Percentiles rank a stretch among this genome's conserved stretches.
phyloP scores from a whole-genome alignment of 352 stramenopile genomes.

The Pythium brassicae region DNA sequence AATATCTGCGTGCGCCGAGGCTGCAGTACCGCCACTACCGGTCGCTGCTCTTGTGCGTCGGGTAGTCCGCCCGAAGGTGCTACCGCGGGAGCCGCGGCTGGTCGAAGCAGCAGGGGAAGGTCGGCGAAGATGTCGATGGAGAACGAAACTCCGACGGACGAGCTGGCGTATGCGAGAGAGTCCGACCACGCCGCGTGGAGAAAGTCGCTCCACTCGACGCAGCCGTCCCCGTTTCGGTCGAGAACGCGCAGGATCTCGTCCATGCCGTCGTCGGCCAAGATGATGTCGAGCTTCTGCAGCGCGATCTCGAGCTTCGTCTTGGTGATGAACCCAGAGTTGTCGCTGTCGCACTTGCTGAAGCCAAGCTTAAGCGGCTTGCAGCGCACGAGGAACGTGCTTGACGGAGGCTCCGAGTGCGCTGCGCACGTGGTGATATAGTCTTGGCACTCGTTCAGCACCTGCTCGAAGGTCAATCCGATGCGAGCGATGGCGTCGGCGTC shows the following conservation, averaged over 20 bases:
- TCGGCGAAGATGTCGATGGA: constrained; percentile 45
- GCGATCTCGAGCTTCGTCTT: constrained; percentile 43
- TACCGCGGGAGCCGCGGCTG: neutral
- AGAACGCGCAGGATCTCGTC: constrained; percentile 25
- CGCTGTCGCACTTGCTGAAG: constrained; percentile 35
- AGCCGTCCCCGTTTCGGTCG: constrained; percentile 29
- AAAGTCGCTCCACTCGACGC: constrained; percentile 48
- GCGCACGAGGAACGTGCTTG: constrained; percentile 25
- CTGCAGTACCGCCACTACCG: neutral
- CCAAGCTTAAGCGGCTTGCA: constrained; percentile 45
- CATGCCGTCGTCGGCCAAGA: constrained; percentile 27
- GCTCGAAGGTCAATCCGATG: constrained; percentile 19
- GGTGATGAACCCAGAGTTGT: constrained; percentile 27
- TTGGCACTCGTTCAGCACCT: constrained; percentile 18
- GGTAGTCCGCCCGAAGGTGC: neutral
- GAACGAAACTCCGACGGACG: constrained; percentile 13
- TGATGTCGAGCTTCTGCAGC: constrained; percentile 45
- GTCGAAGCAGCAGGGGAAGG: constrained; percentile 32
- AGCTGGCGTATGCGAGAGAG: constrained; percentile 10
- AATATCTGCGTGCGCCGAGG: constrained; percentile 7
- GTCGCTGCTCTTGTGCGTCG: neutral
- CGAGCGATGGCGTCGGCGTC: neutral
- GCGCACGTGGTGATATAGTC: constrained; percentile 16
- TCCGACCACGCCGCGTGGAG: constrained; percentile 30
- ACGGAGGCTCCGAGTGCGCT: constrained; percentile 14